A percentile compares a stretch with the other conserved stretches of the same genome.
These are phyloP conservation scores for Durio zibethinus DNA, from an alignment of 345 rosid species.

Conservation along the genomic window DNA sequence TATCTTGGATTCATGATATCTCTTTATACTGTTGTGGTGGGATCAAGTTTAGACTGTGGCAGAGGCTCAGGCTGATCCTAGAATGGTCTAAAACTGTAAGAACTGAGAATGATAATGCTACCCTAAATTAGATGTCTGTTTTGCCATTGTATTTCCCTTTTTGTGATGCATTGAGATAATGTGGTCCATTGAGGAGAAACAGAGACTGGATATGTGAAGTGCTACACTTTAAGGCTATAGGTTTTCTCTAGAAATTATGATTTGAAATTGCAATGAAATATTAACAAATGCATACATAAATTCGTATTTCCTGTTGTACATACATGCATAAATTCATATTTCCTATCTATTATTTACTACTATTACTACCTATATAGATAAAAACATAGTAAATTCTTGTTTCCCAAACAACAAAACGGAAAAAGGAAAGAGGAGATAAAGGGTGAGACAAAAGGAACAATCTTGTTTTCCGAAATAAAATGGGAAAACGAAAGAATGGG, in stretches of 20 bases:
- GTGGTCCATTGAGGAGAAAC: background rate
- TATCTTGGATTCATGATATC: constrained; percentile 17
- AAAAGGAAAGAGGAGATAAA: background rate
- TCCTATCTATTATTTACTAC: background rate
- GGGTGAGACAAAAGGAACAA: background rate
- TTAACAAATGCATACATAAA: background rate
- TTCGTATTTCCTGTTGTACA: background rate
- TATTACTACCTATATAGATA: background rate
- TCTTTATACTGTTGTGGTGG: constrained; percentile 38
- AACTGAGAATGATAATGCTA: constrained; percentile 9
- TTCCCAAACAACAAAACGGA: background rate
- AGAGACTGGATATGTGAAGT: background rate
- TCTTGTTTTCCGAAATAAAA: too few relatives aligned
- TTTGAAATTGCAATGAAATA: background rate
- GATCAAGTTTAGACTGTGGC: constrained; percentile 52
- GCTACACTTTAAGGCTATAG: background rate
- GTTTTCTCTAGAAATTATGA: background rate
- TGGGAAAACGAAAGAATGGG: too few relatives aligned
- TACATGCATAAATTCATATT: background rate
- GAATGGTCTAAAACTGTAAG: constrained; percentile 90
- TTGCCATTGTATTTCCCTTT: background rate
- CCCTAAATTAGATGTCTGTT: background rate
- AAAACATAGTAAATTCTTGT: background rate
- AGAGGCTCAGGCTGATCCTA: constrained; percentile 55
- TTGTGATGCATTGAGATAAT: background rate